phyloP scores from a whole-genome alignment of 345 rosid species.

The Rubroshorea leprosula region DNA sequence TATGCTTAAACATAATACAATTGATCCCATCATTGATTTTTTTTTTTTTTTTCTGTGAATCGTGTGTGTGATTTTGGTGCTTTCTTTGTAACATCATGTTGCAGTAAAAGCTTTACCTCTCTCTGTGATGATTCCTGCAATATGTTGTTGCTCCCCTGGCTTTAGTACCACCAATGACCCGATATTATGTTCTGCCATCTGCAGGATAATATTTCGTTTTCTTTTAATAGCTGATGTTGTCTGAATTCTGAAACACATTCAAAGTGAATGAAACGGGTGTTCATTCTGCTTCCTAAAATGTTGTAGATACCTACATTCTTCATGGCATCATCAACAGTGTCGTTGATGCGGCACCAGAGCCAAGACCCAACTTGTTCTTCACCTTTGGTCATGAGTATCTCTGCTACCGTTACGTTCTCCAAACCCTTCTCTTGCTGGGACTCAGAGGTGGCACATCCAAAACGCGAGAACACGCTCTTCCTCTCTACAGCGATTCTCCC shows the following conservation, averaged over 20 bases:
- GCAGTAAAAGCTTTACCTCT: slow-evolving; percentile 45
- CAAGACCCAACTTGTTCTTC: slow-evolving; percentile 48
- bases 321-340: slow-evolving; percentile 64
- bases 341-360: slow-evolving; percentile 61
- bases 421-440: slow-evolving; percentile 52
- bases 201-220: slow-evolving; percentile 16
- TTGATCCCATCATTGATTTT: background rate
- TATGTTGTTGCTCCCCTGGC: slow-evolving; percentile 58
- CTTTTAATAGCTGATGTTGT: too few relatives aligned
- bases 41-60: background rate
- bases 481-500: slow-evolving; percentile 10
- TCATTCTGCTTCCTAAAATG: background rate
- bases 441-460: slow-evolving; percentile 26
- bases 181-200: slow-evolving; percentile 84
- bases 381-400: slow-evolving; percentile 60
- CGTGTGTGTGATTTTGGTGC: background rate
- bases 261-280: background rate
- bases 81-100: background rate
- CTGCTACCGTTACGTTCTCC: slow-evolving; percentile 73
- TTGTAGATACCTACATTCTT: slow-evolving; percentile 47
- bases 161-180: slow-evolving; percentile 86
- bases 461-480: slow-evolving; percentile 24
- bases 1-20: background rate
- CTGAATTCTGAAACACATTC: too few relatives aligned
- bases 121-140: slow-evolving; percentile 88